Percentiles rank a stretch among this genome's conserved stretches.
Conservation (phyloP, 179 eudicot genomes). For the Beta lomatogona region DNA sequence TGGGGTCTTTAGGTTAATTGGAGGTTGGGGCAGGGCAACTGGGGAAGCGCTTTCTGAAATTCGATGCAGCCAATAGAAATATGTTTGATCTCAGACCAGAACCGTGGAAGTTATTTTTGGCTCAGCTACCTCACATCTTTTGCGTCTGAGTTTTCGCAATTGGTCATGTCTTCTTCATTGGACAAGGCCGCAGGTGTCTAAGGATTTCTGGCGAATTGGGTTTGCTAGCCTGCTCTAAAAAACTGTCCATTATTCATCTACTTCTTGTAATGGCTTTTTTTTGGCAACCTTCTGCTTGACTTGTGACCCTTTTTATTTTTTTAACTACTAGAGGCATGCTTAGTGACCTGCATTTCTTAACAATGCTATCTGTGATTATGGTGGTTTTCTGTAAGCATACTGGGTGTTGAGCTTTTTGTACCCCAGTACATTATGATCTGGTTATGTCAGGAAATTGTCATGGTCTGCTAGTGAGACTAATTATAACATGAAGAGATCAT, state of each 20-base stretch:
- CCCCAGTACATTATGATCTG: not conserved
- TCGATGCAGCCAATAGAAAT: too few relatives aligned
- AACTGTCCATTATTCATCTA: not conserved
- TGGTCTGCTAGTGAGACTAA: not conserved
- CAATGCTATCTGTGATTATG: not conserved
- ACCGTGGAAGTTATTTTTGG: not conserved
- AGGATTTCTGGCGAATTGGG: not conserved
- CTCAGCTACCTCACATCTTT: not conserved
- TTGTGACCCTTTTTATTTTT: not conserved
- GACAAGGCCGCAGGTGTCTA: not conserved
- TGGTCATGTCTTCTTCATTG: not conserved
- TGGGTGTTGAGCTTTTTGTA: not conserved
- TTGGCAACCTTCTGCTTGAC: not conserved
- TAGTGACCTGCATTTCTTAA: not conserved
- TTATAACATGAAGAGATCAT: not conserved
- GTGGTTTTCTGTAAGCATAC: not conserved
- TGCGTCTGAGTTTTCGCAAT: too few relatives aligned
- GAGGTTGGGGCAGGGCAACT: not conserved
- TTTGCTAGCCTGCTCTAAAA: not conserved
- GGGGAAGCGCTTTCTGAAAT: constrained; percentile 1
- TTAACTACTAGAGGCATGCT: not conserved
- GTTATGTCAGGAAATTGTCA: not conserved
- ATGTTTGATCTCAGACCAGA: not conserved
- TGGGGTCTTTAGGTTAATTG: not conserved
- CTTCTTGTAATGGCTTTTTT: not conserved